phyloP scores from a whole-genome alignment of 108 stramenopile genomes.

The Conticribra guillardii region DNA sequence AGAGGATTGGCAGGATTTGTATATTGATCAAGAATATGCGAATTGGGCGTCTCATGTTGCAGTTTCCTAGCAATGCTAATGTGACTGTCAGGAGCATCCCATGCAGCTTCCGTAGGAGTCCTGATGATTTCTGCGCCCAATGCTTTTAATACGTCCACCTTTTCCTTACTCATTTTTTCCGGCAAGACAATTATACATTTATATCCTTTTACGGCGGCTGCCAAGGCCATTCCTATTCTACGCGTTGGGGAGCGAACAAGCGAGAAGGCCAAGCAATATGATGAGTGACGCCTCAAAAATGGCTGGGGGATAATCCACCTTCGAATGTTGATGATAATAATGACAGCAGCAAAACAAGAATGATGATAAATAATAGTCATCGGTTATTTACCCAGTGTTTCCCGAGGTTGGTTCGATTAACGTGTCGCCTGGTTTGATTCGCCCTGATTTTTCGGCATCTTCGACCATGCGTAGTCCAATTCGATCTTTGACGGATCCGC shows the following conservation, averaged over 20 bases:
- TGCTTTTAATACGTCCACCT: slow-evolving; percentile 92
- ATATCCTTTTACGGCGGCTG: slow-evolving; percentile 88
- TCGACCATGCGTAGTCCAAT: slow-evolving; percentile 87
- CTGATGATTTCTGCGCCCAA: slow-evolving; percentile 93
- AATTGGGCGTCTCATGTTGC: slow-evolving; percentile 86
- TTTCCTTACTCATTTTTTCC: slow-evolving; percentile 95
- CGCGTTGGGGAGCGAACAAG: no score
- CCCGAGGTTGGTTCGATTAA: slow-evolving; percentile 96
- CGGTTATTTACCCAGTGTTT: no score
- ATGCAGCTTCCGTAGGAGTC: slow-evolving; percentile 92
- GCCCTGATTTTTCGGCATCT: slow-evolving; percentile 68
- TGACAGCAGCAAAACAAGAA: no score
- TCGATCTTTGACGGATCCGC: slow-evolving; percentile 92
- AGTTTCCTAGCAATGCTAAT: slow-evolving; percentile 88
- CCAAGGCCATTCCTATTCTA: slow-evolving; percentile 92
- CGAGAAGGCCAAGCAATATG: no score
- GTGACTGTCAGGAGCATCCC: slow-evolving; percentile 90
- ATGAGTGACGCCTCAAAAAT: no score
- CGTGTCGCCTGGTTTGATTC: slow-evolving; percentile 89
- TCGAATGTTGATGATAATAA: no score
- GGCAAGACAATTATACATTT: slow-evolving; percentile 92
- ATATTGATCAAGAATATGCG: slow-evolving; percentile 94
- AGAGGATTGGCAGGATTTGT: slow-evolving; percentile 86
- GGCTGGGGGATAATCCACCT: no score
- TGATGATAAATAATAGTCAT: no score